Conservation (phyloP, 352 stramenopile species). For the Albugo candida region DNA sequence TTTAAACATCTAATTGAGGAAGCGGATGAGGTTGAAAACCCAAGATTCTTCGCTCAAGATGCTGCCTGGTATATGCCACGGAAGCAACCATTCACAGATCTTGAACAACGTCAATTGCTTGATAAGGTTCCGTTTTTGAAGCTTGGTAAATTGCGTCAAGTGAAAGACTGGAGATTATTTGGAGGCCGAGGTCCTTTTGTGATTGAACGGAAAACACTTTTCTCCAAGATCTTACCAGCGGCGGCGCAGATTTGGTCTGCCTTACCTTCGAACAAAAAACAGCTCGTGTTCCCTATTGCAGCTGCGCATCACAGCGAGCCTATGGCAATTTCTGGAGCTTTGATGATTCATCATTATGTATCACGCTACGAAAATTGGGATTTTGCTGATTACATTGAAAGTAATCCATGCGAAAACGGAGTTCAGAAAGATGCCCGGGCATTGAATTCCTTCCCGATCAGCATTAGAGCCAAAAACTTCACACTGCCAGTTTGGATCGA, state of each 20-base stretch:
- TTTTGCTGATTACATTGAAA: constrained; percentile 58
- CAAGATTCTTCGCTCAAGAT: constrained; percentile 44
- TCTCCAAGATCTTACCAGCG: constrained; percentile 26
- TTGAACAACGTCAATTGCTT: constrained; percentile 18
- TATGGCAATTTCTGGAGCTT: constrained; percentile 44
- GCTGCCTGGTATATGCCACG: constrained; percentile 62
- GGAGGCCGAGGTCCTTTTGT: constrained; percentile 56
- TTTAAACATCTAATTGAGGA: constrained; percentile 47
- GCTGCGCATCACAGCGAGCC: constrained; percentile 27
- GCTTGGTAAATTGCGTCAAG: constrained; percentile 6
- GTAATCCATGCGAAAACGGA: constrained; percentile 45
- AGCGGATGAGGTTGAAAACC: constrained; percentile 30
- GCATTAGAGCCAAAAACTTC: constrained; percentile 47
- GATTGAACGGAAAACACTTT: constrained; percentile 21
- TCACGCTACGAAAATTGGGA: constrained; percentile 79
- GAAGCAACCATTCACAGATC: constrained; percentile 16
- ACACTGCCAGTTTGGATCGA: constrained; percentile 63
- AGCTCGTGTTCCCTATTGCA: constrained; percentile 49
- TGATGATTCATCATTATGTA: constrained; percentile 58
- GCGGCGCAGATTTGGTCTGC: constrained; percentile 29
- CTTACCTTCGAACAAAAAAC: constrained; percentile 23
- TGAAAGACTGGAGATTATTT: constrained; percentile 52
- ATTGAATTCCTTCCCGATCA: constrained; percentile 53
- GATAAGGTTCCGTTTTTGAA: constrained; percentile 7
- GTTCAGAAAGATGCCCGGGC: constrained; percentile 16